Evolutionary conservation across 2,329 filamentous ascomycete species (phyloP), one percentile per base, ranked within the genome.

Genomic region (Pseudocercospora vitis): DNA sequence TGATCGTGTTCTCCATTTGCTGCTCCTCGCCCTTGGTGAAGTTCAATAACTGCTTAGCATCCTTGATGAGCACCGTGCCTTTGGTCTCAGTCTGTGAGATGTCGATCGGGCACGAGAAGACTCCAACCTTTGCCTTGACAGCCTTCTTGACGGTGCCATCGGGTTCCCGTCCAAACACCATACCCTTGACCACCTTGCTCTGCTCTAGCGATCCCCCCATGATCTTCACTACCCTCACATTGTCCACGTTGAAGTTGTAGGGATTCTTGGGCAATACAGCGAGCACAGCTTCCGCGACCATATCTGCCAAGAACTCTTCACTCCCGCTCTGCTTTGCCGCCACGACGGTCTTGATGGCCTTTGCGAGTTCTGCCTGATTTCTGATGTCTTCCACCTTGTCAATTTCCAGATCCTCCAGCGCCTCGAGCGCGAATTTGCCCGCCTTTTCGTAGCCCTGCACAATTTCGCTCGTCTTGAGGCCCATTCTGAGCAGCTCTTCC

Each of bases 151-250:
- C 78, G 12, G 61, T 75, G 45, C 92, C 91, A 69, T 96, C 87
- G n/a, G 94, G 94, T 74, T 96, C 89, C 70, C 95, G 88, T 67
- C 90, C 87, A 71, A 99, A 97, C 48, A 99, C 95, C 94, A 99
- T 99, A 63, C 94, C 94, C 80, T 89, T 95, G 56, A 99, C 87
- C 11, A 99, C 92, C 63, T 84, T 86, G 73, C 91, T 96, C 78
- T 99, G 91, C 68, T 95, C 89, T 69, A 99, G 78, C 71, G 88
- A 91, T 61, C 94, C 92, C 65, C 94, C 94, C 92, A 99, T 97
- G 68, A 99, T 99, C 82, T 99, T 99, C 66, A 99, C 95, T 54
- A 99, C 95, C 56, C 94, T 89, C 67, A 99, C 87, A 74, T 99
- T 99, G 79, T 99, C 94, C 61, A 99, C 91, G 75, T 96, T 99